Percentiles rank a stretch among this genome's conserved stretches.
phyloP scores from a whole-genome alignment of 768 basidiomycete species.

The Suillus subaureus region DNA sequence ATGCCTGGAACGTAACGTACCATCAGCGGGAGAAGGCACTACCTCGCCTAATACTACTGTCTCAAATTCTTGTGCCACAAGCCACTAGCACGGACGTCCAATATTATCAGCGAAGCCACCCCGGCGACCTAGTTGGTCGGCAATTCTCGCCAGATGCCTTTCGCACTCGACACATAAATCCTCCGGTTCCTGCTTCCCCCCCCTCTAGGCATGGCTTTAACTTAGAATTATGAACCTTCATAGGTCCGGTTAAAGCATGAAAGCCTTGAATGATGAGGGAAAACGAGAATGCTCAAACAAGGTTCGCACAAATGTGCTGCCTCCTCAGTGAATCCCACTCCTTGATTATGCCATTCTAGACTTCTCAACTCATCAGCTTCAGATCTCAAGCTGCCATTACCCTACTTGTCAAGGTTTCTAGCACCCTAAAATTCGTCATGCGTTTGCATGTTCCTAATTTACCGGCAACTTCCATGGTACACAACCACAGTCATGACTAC shows the following conservation, averaged over 20 bases:
- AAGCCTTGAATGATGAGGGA: background rate
- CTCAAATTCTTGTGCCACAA: background rate
- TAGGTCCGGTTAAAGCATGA: background rate
- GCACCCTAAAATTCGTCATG: no score
- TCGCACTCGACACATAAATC: background rate
- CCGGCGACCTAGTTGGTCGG: background rate
- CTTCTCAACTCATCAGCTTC: background rate
- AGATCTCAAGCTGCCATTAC: background rate
- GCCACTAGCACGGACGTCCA: background rate
- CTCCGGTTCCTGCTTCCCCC: background rate
- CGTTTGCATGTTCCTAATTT: no score
- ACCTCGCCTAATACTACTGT: background rate
- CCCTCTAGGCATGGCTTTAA: slow-evolving; percentile 18
- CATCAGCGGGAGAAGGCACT: background rate
- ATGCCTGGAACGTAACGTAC: background rate
- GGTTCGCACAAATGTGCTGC: background rate
- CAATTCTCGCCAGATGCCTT: background rate
- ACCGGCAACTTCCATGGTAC: no score
- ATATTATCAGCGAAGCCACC: background rate
- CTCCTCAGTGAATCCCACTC: background rate
- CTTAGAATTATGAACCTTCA: background rate
- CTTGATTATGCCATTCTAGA: background rate
- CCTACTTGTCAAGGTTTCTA: no score
- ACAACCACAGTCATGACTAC: no score
- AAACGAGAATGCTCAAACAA: background rate